Conservation (phyloP, 1,284 basidiomycete genomes). For the Coniferiporia sulphurascens region DNA sequence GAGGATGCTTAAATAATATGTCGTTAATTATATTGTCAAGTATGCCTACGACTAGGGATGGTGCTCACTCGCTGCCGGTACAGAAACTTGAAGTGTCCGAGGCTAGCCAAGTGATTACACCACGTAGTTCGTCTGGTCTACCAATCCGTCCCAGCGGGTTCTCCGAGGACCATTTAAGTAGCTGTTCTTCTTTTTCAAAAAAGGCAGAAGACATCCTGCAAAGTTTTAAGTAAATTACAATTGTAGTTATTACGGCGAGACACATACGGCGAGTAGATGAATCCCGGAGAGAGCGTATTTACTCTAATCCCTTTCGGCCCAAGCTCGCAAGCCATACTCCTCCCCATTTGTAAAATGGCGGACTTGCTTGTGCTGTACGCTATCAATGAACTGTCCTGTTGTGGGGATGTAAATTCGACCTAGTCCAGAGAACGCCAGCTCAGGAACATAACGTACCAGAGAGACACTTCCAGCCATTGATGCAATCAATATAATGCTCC, state of each 20-base stretch:
- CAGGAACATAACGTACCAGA: too few relatives aligned
- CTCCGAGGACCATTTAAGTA: constrained; percentile 64
- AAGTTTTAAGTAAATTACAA: background rate
- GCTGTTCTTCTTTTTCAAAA: constrained; percentile 63
- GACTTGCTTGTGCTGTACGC: constrained; percentile 82
- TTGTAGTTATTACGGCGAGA: background rate
- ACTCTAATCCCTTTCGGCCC: constrained; percentile 68
- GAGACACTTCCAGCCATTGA: constrained; percentile 85
- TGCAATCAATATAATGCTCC: constrained; percentile 78
- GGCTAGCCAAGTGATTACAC: constrained; percentile 74
- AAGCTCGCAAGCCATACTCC: constrained; percentile 82
- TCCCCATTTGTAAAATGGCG: constrained; percentile 76
- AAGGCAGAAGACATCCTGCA: constrained; percentile 66
- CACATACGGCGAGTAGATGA: constrained; percentile 68
- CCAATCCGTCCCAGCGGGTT: constrained; percentile 77
- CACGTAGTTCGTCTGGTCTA: constrained; percentile 70
- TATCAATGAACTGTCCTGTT: constrained; percentile 67
- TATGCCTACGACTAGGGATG: background rate
- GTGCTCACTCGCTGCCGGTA: constrained; percentile 67
- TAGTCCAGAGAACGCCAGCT: too few relatives aligned
- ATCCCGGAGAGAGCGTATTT: constrained; percentile 71
- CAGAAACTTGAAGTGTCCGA: constrained; percentile 73
- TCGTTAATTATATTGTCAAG: background rate
- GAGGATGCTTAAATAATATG: background rate
- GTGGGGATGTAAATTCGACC: too few relatives aligned